Base-by-base conservation (phyloP, 1,139 yeast species). In the Sugiyamaella novakii region DNA sequence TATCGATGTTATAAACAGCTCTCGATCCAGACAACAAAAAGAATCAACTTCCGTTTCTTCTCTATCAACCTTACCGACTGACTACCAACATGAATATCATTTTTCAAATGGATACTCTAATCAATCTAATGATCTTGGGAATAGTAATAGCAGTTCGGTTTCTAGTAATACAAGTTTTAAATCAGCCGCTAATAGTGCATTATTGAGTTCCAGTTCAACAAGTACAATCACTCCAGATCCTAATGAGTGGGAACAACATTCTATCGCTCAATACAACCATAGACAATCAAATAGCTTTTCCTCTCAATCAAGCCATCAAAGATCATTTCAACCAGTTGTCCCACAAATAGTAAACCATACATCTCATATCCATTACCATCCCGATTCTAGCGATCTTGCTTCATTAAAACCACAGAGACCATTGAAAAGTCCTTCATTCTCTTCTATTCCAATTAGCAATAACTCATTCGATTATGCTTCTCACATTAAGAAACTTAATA, bases 391-490 rank as follows among this genome's bases (percentile, higher is more conserved):
- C 14, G 46, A 43, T 10, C 30, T 40, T 8, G 31, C 36, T 3
- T 44, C 48, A 14, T 21, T 44, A 10, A 21, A 43, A 31, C 45
- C 48, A 10, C 48, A 35, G 30, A 33, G 21, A 19, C 42, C 37
- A 5, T 15, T 18, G 29, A 30, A 34, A 21, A 28, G 35, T 18
- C 43, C 43, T 10, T 18, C 43, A 3, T 39, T 39, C n/a, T 27
- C 43, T 10, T 10, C 42, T 15, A 10, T 38, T 25, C 3, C 34
- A 7, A 25, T 27, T 14, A 21, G 11, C 31, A 24, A 11, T 17
- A 18, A 25, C 3, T 36, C 47, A 43, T 83, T 83, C 59, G 85
- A 82, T 63, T 83, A 83, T 58, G 79, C 81, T 15, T 84, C 85
- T 12, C 87, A 83, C 60, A 81, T 83, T 29, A 76, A 79, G 56